phyloP scores from a whole-genome alignment of 116 monocot species.

The Trichopus zeylanicus region DNA sequence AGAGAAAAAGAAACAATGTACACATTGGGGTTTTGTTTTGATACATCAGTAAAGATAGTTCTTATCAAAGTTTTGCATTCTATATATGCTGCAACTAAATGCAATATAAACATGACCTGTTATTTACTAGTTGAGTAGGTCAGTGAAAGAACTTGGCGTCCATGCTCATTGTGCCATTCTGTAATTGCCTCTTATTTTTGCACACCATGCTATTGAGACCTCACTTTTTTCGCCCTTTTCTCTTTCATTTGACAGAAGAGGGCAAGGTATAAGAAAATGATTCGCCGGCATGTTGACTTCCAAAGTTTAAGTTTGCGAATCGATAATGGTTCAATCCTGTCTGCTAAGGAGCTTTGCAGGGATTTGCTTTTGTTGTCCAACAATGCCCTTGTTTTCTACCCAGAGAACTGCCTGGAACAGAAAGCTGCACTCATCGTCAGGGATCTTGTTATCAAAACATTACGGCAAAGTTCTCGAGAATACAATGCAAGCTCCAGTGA shows the following conservation, averaged over 20 bases:
- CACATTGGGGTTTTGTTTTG: no score
- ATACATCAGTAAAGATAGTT: no score
- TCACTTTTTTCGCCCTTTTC: background rate
- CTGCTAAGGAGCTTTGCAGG: constrained; percentile 30
- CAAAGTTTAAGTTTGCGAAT: constrained; percentile 26
- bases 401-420: constrained; percentile 29
- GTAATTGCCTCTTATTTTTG: background rate
- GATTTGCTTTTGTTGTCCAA: constrained; percentile 43
- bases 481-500: background rate
- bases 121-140: no score
- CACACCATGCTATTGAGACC: background rate
- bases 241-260: constrained; percentile 28
- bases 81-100: no score
- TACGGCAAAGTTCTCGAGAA: background rate
- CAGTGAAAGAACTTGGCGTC: background rate
- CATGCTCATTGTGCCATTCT: background rate
- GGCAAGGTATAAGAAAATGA: constrained; percentile 48
- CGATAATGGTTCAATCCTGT: constrained; percentile 32
- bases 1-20: no score
- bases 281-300: constrained; percentile 44
- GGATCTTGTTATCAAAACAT: constrained; percentile 15
- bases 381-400: constrained; percentile 44
- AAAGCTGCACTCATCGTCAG: constrained; percentile 30
- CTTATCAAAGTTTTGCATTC: no score
- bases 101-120: no score